A percentile compares a stretch with the other conserved stretches of the same genome.
Evolutionary conservation across 805 yeast genomes (phyloP).

Genomic region (Nakazawaea ernobii): DNA sequence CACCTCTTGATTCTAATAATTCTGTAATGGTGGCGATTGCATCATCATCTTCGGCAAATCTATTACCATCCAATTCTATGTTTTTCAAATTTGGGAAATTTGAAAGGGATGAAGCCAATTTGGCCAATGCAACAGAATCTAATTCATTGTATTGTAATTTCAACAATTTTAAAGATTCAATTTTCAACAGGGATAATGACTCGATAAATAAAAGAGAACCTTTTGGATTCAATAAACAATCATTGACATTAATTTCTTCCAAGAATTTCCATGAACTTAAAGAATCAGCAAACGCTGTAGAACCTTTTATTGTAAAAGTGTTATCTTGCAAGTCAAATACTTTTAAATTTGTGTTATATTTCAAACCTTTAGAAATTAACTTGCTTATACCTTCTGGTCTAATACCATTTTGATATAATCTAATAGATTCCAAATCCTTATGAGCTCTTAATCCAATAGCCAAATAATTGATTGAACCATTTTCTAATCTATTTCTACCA

Average conservation of each 20-base stretch:
- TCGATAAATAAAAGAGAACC: slow-evolving; percentile 61
- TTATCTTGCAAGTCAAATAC: slow-evolving; percentile 90
- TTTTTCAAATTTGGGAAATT: slow-evolving; percentile 54
- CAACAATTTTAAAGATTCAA: slow-evolving; percentile 61
- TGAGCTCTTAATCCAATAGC: slow-evolving; percentile 83
- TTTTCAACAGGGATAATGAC: slow-evolving; percentile 38
- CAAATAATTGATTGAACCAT: slow-evolving; percentile 84
- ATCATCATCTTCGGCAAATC: slow-evolving; percentile 84
- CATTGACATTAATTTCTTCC: slow-evolving; percentile 79
- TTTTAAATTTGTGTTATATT: slow-evolving; percentile 51
- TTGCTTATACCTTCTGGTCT: slow-evolving; percentile 87
- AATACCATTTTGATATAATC: slow-evolving; percentile 93
- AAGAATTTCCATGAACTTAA: slow-evolving; percentile 61
- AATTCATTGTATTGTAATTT: slow-evolving; percentile 88
- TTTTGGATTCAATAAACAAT: slow-evolving; percentile 73
- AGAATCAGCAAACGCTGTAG: slow-evolving; percentile 55
- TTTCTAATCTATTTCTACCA: slow-evolving; percentile 95
- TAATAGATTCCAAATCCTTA: slow-evolving; percentile 61
- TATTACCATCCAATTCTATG: slow-evolving; percentile 89
- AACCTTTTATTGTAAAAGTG: slow-evolving; percentile 74
- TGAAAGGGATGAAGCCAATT: slow-evolving; percentile 50
- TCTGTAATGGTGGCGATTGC: slow-evolving; percentile 53
- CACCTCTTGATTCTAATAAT: slow-evolving; percentile 70
- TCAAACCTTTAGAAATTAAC: slow-evolving; percentile 68
- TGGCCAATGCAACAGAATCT: slow-evolving; percentile 54